A percentile compares a stretch with the other conserved stretches of the same genome.
Conservation (phyloP, 1,284 basidiomycete species). For the Ceratobasidium papillatum region DNA sequence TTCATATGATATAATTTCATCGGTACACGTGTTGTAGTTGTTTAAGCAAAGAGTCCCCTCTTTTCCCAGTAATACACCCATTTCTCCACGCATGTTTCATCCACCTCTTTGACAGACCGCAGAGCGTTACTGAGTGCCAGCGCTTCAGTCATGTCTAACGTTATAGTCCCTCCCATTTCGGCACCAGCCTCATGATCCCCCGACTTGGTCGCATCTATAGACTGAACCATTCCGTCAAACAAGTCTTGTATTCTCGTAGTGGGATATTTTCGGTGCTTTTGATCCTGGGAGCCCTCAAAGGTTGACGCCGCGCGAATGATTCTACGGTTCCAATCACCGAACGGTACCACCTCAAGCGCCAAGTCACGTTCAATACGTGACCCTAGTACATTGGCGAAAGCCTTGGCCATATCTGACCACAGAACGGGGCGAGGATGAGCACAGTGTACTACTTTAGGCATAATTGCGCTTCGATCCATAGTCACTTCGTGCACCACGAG, state of each 20-base stretch:
- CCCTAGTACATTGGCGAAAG: constrained; percentile 46
- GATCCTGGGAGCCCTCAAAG: constrained; percentile 1
- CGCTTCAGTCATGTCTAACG: not conserved
- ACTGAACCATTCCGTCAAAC: not conserved
- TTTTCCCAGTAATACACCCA: constrained; percentile 8
- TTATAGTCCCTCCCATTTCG: not conserved
- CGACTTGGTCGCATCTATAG: no score
- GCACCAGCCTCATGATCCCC: not conserved
- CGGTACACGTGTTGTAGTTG: no score
- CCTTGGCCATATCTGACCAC: constrained; percentile 46
- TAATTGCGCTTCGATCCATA: not conserved
- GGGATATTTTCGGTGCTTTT: constrained; percentile 8
- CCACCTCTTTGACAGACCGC: not conserved
- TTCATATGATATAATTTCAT: not conserved
- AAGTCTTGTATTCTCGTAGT: constrained; percentile 11
- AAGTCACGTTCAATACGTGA: not conserved
- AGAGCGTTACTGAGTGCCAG: not conserved
- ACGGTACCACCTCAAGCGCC: constrained; percentile 48
- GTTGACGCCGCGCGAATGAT: not conserved
- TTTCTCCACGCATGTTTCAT: not conserved
- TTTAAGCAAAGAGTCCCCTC: not conserved
- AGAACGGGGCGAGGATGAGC: constrained; percentile 49
- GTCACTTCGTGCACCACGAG: constrained; percentile 48
- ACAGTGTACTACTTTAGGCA: constrained; percentile 46
- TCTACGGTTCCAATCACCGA: constrained; percentile 47